Conservation (phyloP, 345 rosid genomes). For the Hibiscus mutabilis region DNA sequence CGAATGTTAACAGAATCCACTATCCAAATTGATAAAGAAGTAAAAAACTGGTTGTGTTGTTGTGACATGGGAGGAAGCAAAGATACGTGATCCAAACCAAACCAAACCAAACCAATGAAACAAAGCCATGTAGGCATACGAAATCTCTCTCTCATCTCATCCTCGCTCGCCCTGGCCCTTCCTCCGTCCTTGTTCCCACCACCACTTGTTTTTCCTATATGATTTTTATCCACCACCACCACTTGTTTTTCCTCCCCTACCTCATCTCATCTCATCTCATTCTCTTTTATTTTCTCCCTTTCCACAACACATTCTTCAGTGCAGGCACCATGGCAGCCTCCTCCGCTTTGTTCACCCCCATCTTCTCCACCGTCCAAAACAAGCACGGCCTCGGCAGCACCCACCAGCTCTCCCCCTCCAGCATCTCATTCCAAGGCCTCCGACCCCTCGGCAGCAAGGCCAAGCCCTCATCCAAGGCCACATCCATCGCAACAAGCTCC, state of each 20-base stretch:
- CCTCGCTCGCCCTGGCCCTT: too few relatives aligned
- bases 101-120: constrained; percentile 36
- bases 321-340: constrained; percentile 18
- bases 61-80: not conserved
- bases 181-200: not conserved
- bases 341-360: constrained; percentile 27
- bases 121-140: constrained; percentile 27
- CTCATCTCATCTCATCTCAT: not conserved
- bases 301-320: not conserved
- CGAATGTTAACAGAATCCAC: too few relatives aligned
- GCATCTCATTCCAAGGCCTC: constrained; percentile 44
- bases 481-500: constrained; percentile 20
- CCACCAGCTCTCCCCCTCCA: constrained; percentile 27
- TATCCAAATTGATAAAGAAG: too few relatives aligned
- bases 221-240: not conserved
- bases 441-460: constrained; percentile 21
- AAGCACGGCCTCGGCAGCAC: constrained; percentile 11
- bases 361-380: constrained; percentile 29
- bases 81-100: constrained; percentile 29
- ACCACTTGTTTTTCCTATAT: not conserved
- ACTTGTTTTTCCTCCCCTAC: too few relatives aligned
- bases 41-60: not conserved
- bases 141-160: constrained; percentile 22
- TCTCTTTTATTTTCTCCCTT: not conserved
- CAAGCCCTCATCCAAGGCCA: constrained; percentile 33